phyloP scores from a whole-genome alignment of 495 filamentous ascomycete genomes.

The Sabuloglossum arenarium region DNA sequence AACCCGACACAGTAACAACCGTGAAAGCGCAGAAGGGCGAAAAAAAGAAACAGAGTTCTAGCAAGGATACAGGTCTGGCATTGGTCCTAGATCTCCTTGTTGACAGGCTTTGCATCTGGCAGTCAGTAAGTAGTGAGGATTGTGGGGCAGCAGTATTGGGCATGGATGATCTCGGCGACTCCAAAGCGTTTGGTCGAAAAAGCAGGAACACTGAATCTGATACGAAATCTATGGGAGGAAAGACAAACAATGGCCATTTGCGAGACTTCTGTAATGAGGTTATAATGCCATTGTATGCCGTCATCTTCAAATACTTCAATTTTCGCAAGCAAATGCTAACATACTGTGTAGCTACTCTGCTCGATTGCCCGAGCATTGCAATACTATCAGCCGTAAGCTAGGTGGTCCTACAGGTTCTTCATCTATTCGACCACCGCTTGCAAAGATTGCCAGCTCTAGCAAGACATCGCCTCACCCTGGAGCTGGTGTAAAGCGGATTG shows the following conservation, averaged over 20 bases:
- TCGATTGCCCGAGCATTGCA: slow-evolving; percentile 62
- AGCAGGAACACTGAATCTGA: slow-evolving; percentile 11
- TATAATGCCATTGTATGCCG: slow-evolving; percentile 59
- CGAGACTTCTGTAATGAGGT: slow-evolving; percentile 81
- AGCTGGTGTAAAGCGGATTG: not conserved
- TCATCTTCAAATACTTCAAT: slow-evolving; percentile 4
- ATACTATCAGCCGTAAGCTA: slow-evolving; percentile 63
- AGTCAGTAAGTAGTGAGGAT: slow-evolving; percentile 46
- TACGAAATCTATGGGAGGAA: not conserved
- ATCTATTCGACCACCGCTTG: slow-evolving; percentile 17
- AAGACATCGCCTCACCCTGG: slow-evolving; percentile 13
- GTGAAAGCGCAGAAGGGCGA: slow-evolving; percentile 19
- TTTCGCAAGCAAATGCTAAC: slow-evolving; percentile 8
- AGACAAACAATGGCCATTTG: slow-evolving; percentile 32
- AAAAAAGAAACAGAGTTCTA: slow-evolving; percentile 16
- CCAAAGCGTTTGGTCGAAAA: not conserved
- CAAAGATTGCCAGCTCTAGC: slow-evolving; percentile 12
- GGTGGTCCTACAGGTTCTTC: slow-evolving; percentile 52
- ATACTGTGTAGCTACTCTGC: slow-evolving; percentile 45
- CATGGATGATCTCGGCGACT: not conserved
- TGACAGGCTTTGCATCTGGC: slow-evolving; percentile 91
- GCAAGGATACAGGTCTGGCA: slow-evolving; percentile 30
- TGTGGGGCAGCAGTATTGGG: slow-evolving; percentile 14
- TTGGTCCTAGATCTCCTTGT: slow-evolving; percentile 64
- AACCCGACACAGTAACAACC: not conserved